Evolutionary conservation across 2,329 filamentous ascomycete genomes (phyloP).

Genomic region (Trichoderma koningii): DNA sequence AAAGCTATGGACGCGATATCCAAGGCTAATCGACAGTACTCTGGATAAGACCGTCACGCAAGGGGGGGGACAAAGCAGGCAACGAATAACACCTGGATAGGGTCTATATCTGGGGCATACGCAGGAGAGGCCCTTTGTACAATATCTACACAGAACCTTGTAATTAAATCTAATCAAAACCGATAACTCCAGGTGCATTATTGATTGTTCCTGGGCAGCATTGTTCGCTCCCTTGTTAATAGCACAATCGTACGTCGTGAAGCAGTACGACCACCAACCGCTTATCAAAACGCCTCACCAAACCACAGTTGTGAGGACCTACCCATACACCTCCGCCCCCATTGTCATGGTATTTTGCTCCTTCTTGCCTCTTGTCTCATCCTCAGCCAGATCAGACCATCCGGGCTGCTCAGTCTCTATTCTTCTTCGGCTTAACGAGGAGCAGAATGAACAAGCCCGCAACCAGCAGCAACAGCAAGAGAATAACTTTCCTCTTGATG

Average conservation of each 20-base stretch:
- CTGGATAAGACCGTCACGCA: slow-evolving; percentile 32
- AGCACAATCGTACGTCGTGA: slow-evolving; percentile 30
- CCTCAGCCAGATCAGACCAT: not conserved
- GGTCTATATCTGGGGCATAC: slow-evolving; percentile 16
- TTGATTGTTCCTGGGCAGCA: slow-evolving; percentile 31
- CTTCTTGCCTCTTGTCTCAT: not conserved
- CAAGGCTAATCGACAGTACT: slow-evolving; percentile 35
- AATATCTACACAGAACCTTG: slow-evolving; percentile 26
- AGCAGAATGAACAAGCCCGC: slow-evolving; percentile 84
- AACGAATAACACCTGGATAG: slow-evolving; percentile 13
- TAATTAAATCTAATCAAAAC: slow-evolving; percentile 30
- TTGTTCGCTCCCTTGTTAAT: slow-evolving; percentile 37
- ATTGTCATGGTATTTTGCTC: not conserved
- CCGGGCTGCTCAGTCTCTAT: slow-evolving; percentile 31
- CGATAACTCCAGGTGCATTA: slow-evolving; percentile 36
- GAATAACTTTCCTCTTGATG: slow-evolving; percentile 88
- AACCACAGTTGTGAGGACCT: not conserved
- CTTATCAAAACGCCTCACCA: slow-evolving; percentile 22
- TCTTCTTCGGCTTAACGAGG: slow-evolving; percentile 72
- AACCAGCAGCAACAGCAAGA: slow-evolving; percentile 82
- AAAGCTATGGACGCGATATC: slow-evolving; percentile 38
- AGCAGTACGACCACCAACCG: slow-evolving; percentile 19
- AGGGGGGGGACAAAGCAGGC: not conserved
- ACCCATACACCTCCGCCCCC: not conserved
- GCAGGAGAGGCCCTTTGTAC: slow-evolving; percentile 18